phyloP scores from a whole-genome alignment of 2,329 filamentous ascomycete species.

The Phyllosticta ampelicida region DNA sequence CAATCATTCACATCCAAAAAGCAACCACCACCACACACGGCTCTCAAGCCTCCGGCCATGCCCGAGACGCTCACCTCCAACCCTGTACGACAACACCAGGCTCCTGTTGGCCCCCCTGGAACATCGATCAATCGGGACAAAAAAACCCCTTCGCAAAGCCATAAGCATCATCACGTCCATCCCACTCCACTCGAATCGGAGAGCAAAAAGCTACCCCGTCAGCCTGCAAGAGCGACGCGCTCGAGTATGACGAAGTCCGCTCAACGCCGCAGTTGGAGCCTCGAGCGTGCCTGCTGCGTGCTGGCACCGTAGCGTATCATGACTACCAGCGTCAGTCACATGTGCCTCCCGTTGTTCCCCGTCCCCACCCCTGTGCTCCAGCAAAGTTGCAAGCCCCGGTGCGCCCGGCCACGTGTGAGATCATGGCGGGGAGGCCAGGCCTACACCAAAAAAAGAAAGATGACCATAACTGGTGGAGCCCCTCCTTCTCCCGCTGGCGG shows the following conservation, averaged over 20 bases:
- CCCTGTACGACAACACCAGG: background rate
- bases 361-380: background rate
- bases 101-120: background rate
- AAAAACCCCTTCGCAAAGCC: background rate
- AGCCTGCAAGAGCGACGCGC: background rate
- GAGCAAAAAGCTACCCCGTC: background rate
- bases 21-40: background rate
- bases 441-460: background rate
- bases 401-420: background rate
- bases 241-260: background rate
- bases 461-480: background rate
- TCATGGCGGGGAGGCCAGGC: background rate
- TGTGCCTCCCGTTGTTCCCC: background rate
- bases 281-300: background rate
- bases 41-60: background rate
- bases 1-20: background rate
- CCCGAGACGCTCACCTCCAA: background rate
- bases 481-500: background rate
- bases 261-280: background rate
- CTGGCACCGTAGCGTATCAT: background rate
- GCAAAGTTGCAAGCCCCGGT: background rate
- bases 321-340: background rate
- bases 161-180: background rate
- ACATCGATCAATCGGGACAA: background rate
- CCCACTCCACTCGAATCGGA: background rate